A percentile compares a stretch with the other conserved stretches of the same genome.
These are phyloP conservation scores for Polygonum maritimum DNA, from an alignment of 148 eudicot genomes.

Conservation along the genomic window DNA sequence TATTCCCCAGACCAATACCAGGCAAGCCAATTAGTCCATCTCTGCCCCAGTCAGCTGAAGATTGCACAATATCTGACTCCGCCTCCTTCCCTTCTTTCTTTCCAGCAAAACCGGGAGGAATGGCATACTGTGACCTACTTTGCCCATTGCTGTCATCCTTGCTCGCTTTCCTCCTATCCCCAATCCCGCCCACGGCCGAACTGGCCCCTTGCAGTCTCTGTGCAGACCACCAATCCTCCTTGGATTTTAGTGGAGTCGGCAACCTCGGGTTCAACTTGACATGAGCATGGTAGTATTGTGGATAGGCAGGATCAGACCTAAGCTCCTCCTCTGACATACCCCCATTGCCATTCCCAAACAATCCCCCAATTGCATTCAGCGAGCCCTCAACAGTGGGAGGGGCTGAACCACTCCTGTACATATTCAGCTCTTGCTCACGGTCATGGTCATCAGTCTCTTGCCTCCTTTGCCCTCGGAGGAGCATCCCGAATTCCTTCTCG, in stretches of 20 bases:
- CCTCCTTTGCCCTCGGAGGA: slow-evolving; percentile 61
- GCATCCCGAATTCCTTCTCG: slow-evolving; percentile 68
- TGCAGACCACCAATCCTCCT: slow-evolving; percentile 83
- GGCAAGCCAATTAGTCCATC: slow-evolving; percentile 94
- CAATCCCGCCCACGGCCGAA: slow-evolving; percentile 72
- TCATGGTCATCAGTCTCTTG: slow-evolving; percentile 65
- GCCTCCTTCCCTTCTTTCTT: slow-evolving; percentile 69
- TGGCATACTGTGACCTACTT: slow-evolving; percentile 46
- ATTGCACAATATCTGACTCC: slow-evolving; percentile 42
- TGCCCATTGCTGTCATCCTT: slow-evolving; percentile 46
- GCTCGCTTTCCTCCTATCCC: slow-evolving; percentile 72
- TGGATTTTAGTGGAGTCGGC: slow-evolving; percentile 80
- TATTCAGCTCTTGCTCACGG: slow-evolving; percentile 67
- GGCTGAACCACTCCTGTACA: slow-evolving; percentile 92
- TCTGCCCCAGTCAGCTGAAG: slow-evolving; percentile 81
- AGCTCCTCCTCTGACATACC: slow-evolving; percentile 75
- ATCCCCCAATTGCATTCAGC: slow-evolving; percentile 73
- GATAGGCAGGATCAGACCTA: slow-evolving; percentile 92
- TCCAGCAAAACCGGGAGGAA: slow-evolving; percentile 84
- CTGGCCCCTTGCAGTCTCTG: slow-evolving; percentile 85
- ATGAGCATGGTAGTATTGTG: slow-evolving; percentile 81
- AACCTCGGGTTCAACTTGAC: slow-evolving; percentile 87
- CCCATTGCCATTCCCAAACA: slow-evolving; percentile 52
- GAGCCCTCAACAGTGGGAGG: slow-evolving; percentile 99
- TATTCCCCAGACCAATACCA: slow-evolving; percentile 80